Evolutionary conservation across 306 rosid genomes (phyloP).

Genomic region (Neltuma alba): DNA sequence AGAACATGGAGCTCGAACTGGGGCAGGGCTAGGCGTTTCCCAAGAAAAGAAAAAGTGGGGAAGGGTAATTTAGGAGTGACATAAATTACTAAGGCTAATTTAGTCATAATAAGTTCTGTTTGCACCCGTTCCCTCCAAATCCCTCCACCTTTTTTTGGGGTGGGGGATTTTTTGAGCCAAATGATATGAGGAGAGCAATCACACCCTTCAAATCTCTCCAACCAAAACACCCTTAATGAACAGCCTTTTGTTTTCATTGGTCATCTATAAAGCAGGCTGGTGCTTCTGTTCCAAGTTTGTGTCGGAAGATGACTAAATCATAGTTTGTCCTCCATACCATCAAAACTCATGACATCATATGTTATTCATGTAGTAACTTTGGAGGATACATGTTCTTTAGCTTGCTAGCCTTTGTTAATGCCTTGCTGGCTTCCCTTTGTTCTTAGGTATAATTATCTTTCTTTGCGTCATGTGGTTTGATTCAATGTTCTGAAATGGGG

Average conservation of each 20-base stretch:
- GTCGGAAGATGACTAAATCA: slow-evolving; percentile 76
- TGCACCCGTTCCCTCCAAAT: background rate
- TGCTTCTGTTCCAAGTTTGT: slow-evolving; percentile 44
- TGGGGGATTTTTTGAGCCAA: too few species aligned
- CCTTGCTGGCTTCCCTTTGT: background rate
- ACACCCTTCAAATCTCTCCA: background rate
- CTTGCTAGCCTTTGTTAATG: background rate
- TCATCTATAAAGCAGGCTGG: slow-evolving; percentile 64
- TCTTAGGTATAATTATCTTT: background rate
- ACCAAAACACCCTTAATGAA: background rate
- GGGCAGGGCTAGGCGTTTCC: background rate
- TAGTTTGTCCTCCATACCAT: slow-evolving; percentile 17
- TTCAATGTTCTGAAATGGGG: background rate
- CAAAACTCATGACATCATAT: slow-evolving; percentile 23
- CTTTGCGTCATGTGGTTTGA: background rate
- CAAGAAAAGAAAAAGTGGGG: background rate
- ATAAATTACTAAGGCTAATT: background rate
- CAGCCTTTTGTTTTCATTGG: background rate
- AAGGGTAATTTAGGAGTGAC: background rate
- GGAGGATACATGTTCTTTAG: slow-evolving; percentile 19
- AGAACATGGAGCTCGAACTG: background rate
- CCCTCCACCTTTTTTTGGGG: background rate
- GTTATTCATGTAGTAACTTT: slow-evolving; percentile 20
- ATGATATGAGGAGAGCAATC: too few species aligned
- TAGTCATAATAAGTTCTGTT: background rate